phyloP scores from a whole-genome alignment of 2,329 filamentous ascomycete species.

The Colletotrichum euphorbiae region DNA sequence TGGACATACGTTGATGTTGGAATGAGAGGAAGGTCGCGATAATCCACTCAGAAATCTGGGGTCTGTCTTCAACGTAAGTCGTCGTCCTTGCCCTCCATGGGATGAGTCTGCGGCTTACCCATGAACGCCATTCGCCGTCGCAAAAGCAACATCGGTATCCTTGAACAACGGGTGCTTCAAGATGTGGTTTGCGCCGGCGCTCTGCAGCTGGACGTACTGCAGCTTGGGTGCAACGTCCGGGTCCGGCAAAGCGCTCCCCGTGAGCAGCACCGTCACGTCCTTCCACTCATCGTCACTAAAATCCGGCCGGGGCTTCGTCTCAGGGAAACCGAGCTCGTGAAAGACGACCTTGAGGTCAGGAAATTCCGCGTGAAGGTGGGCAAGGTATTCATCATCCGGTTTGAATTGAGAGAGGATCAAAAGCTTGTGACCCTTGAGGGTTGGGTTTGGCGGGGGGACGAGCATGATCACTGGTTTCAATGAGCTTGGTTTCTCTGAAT shows the following conservation, averaged over 20 bases:
- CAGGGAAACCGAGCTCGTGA: constrained; percentile 46
- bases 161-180: constrained; percentile 59
- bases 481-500: no score
- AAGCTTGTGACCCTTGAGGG: constrained; percentile 58
- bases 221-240: constrained; percentile 58
- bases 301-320: constrained; percentile 42
- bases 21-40: constrained; percentile 62
- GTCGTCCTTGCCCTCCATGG: not conserved
- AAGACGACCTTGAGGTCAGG: constrained; percentile 57
- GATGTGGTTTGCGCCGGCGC: constrained; percentile 65
- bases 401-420: constrained; percentile 53
- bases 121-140: constrained; percentile 69
- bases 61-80: constrained; percentile 48
- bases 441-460: constrained; percentile 32
- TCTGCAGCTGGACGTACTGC: constrained; percentile 65
- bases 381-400: constrained; percentile 49
- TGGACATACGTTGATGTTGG: constrained; percentile 58
- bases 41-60: constrained; percentile 69
- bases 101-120: constrained; percentile 53
- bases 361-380: constrained; percentile 53
- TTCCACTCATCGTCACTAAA: constrained; percentile 56
- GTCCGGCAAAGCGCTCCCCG: constrained; percentile 56
- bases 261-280: constrained; percentile 61
- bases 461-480: constrained; percentile 33
- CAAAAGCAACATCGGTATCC: constrained; percentile 63